Evolutionary conservation across 495 filamentous ascomycete species (phyloP).

Genomic region (Jackrogersella multiformis): DNA sequence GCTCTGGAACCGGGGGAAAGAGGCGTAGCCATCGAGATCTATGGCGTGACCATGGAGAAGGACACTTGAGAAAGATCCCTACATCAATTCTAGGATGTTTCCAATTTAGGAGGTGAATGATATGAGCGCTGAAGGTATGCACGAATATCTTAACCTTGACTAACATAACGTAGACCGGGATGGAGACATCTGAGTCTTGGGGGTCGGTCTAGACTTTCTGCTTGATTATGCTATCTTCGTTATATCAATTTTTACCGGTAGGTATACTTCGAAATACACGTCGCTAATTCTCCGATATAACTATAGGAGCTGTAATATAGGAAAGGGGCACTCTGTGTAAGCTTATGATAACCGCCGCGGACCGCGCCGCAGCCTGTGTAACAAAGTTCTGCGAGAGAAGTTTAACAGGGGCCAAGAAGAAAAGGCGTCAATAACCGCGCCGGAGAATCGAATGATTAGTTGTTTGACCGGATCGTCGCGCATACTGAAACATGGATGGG

Average conservation of each 20-base stretch:
- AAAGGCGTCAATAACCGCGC: conserved; percentile 26
- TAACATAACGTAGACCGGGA: background rate
- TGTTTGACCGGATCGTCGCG: conserved; percentile 15
- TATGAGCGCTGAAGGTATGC: background rate
- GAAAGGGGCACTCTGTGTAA: background rate
- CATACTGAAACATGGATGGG: conserved; percentile 19
- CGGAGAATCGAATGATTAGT: conserved; percentile 12
- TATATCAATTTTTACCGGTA: no score
- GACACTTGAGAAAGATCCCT: background rate
- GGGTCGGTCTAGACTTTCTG: background rate
- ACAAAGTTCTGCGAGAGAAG: background rate
- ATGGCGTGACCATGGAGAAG: conserved; percentile 5
- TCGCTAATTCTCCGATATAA: background rate
- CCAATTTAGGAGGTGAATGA: background rate
- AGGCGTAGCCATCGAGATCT: background rate
- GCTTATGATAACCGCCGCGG: conserved; percentile 22
- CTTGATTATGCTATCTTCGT: background rate
- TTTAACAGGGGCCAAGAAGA: background rate
- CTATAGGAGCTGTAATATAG: background rate
- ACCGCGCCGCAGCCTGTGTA: conserved; percentile 18
- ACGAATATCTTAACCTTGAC: background rate
- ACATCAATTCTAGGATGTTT: background rate
- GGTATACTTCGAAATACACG: background rate
- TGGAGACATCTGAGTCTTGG: background rate
- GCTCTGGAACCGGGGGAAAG: background rate